A percentile compares a stretch with the other conserved stretches of the same genome.
These are phyloP conservation scores for Melocanna baccifera DNA, from an alignment of 176 grass and related monocot genomes.

Conservation along the genomic window DNA sequence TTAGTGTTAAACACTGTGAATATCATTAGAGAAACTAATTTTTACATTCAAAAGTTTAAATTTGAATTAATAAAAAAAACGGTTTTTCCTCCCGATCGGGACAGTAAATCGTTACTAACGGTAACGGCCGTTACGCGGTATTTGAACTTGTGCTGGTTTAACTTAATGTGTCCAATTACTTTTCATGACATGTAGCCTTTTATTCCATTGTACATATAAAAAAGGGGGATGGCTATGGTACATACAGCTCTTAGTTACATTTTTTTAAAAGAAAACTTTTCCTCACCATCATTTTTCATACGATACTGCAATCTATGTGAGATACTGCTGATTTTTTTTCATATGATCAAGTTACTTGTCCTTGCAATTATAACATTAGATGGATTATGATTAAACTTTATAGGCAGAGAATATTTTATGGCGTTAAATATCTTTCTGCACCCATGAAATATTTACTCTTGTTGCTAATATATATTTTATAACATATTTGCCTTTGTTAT, in stretches of 20 bases:
- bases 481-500: neutral
- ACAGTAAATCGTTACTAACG: too few species aligned
- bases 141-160: neutral
- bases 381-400: neutral
- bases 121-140: too few species aligned
- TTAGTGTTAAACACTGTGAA: too few species aligned
- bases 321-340: slow-evolving; percentile 8
- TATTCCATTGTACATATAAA: neutral
- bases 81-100: too few species aligned
- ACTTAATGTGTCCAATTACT: neutral
- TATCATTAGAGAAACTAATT: too few species aligned
- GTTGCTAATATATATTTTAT: neutral
- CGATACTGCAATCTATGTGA: neutral
- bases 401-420: neutral
- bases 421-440: neutral
- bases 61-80: too few species aligned
- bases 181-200: neutral
- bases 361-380: neutral
- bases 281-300: neutral
- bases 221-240: neutral
- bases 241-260: neutral
- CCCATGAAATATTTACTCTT: neutral
- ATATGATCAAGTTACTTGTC: neutral
- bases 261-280: neutral
- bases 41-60: too few species aligned